Evolutionary conservation across 139 green algal genomes (phyloP).

Genomic region (Chlamydomonas sphaeroides): DNA sequence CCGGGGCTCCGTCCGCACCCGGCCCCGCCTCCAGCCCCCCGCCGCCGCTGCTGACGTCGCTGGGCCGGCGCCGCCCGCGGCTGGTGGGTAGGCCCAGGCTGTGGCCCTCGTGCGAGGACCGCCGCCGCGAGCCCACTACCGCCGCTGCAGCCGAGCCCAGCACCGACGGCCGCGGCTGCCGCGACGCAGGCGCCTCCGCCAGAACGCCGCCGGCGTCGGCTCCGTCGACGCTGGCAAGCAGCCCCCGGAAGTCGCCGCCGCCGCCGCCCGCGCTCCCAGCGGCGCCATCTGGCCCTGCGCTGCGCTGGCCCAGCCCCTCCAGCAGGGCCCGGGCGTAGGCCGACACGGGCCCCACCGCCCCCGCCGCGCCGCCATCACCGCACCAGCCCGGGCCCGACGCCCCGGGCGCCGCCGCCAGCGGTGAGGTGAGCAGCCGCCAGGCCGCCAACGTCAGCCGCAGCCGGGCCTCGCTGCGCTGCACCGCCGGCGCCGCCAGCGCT

Average conservation of each 20-base stretch:
- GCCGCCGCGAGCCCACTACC: too few relatives aligned
- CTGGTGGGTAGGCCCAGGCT: too few relatives aligned
- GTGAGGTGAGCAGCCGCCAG: constrained; percentile 32
- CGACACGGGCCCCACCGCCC: not conserved
- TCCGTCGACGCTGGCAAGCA: not conserved
- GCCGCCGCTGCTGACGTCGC: too few relatives aligned
- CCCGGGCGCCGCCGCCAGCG: constrained; percentile 3
- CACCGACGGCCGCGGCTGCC: not conserved
- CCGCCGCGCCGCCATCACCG: not conserved
- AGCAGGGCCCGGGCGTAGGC: not conserved
- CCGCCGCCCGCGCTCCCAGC: too few relatives aligned
- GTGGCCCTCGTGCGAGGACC: too few relatives aligned
- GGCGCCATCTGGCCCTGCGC: too few relatives aligned
- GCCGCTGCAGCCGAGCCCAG: too few relatives aligned
- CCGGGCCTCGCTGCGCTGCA: not conserved
- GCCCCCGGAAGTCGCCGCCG: not conserved
- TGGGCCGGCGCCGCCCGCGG: too few relatives aligned
- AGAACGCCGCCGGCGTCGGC: not conserved
- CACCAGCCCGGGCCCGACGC: too few relatives aligned
- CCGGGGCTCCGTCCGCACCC: too few relatives aligned
- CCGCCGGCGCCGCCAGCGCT: constrained; percentile 7
- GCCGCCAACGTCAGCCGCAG: constrained; percentile 5
- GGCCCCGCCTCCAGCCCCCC: too few relatives aligned
- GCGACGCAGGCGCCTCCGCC: too few relatives aligned
- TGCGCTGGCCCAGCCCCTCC: not conserved